Evolutionary conservation across 768 basidiomycete species (phyloP).

Genomic region (Polyporus arcularius): DNA sequence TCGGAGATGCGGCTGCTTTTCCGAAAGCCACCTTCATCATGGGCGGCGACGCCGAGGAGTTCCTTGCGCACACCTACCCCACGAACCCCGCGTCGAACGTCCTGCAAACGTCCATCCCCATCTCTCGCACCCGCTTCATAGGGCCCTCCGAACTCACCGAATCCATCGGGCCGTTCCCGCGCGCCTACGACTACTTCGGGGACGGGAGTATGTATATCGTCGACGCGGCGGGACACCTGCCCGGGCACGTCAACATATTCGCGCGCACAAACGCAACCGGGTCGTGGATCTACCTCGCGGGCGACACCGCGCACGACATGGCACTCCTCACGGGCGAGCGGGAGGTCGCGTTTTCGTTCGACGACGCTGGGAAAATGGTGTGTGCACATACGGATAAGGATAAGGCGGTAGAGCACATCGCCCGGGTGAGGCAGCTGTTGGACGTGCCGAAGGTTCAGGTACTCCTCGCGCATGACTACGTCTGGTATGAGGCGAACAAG

Average conservation of each 20-base stretch:
- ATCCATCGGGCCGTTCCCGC: slow-evolving; percentile 52
- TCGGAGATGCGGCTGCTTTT: slow-evolving; percentile 49
- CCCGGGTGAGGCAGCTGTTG: slow-evolving; percentile 39
- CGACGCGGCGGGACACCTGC: slow-evolving; percentile 56
- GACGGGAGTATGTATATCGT: slow-evolving; percentile 61
- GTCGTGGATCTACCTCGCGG: slow-evolving; percentile 56
- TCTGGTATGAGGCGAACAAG: slow-evolving; percentile 51
- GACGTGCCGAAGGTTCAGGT: slow-evolving; percentile 43
- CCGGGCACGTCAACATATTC: slow-evolving; percentile 56
- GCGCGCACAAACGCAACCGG: slow-evolving; percentile 55
- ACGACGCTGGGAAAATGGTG: slow-evolving; percentile 25
- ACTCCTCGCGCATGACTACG: slow-evolving; percentile 53
- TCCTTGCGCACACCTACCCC: slow-evolving; percentile 45
- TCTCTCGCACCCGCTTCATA: slow-evolving; percentile 23
- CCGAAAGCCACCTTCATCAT: slow-evolving; percentile 48
- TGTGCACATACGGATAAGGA: slow-evolving; percentile 49
- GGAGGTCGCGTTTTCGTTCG: slow-evolving; percentile 34
- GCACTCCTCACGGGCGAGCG: slow-evolving; percentile 48
- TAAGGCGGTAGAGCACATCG: slow-evolving; percentile 43
- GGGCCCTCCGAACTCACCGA: slow-evolving; percentile 31
- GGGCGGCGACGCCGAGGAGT: slow-evolving; percentile 39
- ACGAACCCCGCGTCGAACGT: slow-evolving; percentile 36
- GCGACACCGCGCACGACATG: slow-evolving; percentile 59
- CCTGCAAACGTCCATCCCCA: slow-evolving; percentile 19
- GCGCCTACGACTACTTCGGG: slow-evolving; percentile 51